Evolutionary conservation across 2,329 filamentous ascomycete genomes (phyloP), one percentile per base, ranked within the genome.

Genomic region (Arthrobotrys musiformis): DNA sequence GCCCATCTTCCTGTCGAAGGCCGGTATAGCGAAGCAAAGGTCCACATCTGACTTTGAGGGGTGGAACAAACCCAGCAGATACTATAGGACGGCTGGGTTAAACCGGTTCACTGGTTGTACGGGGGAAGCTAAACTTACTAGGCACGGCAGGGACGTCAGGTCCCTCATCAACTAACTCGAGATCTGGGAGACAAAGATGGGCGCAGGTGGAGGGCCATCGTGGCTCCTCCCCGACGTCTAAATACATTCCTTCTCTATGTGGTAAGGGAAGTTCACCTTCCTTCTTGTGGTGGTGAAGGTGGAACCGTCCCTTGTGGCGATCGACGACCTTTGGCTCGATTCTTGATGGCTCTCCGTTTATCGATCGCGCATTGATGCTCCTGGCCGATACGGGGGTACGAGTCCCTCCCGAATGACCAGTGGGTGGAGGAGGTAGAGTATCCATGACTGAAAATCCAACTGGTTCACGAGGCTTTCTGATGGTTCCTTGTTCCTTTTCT

Each of bases 1-100:
- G 48, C 93, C 90, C 81, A 50, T 79, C 80, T 79, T 84, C 80
- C 42, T 86, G 86, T 44, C 91, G 89, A 46, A 97, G 89, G 19
- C 96, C 95, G 68, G 91, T 94, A 83, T 97, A 99, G 75, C 95
- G 90, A 79, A 99, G 85, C 22, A 99, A 85, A 4, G 95, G 95
- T 0, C 95, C 95, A 81, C 94, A 97, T 83, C 93, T 94, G 66
- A 99, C 86, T 82, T 92, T 94, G 40, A 99, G 84, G 2, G 89
- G 88, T 22, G 95, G 95, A 80, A 92, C 92, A 84, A 98, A 99
- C 73, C 88, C 88, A 17, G 92, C 93, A 15, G 88, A 88, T 42
- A 85, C 86, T 87, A 79, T 52, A 56, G 1, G 75, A 2, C 17
- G 7, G 19, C 15, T 11, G 61, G 48, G n/a, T 35, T 46, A 30